These are phyloP conservation scores for Tulasnella sp. DNA, from an alignment of 768 basidiomycete species.

Conservation along the genomic window DNA sequence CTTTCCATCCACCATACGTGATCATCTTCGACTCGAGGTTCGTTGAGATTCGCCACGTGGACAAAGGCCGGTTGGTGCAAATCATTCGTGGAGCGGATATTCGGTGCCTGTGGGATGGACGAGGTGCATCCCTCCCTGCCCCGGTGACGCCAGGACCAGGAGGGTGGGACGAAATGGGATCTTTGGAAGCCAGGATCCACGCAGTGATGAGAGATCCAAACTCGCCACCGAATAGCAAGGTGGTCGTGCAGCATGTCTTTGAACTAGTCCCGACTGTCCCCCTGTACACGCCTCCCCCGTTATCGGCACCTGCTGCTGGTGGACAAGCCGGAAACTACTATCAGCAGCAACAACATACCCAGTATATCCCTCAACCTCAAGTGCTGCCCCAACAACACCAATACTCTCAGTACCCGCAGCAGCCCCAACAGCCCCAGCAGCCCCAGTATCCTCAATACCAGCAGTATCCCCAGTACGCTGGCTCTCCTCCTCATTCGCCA, in stretches of 20 bases:
- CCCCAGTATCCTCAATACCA: background rate
- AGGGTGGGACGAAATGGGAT: slow-evolving; percentile 44
- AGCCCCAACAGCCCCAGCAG: background rate
- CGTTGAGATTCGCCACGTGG: slow-evolving; percentile 81
- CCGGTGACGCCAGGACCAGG: slow-evolving; percentile 38
- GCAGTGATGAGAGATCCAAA: slow-evolving; percentile 67
- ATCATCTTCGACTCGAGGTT: slow-evolving; percentile 83
- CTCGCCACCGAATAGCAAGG: slow-evolving; percentile 30
- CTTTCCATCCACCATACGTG: slow-evolving; percentile 82
- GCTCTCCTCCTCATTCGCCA: slow-evolving; percentile 8
- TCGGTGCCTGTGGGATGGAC: slow-evolving; percentile 86
- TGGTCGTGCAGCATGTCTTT: slow-evolving; percentile 26
- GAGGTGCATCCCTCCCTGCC: slow-evolving; percentile 35
- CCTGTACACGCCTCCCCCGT: slow-evolving; percentile 36
- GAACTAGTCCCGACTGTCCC: slow-evolving; percentile 59
- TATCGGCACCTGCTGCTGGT: background rate
- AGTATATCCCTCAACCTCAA: background rate
- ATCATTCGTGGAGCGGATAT: slow-evolving; percentile 76
- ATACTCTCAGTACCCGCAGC: background rate
- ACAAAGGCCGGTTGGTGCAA: slow-evolving; percentile 70
- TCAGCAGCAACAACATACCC: background rate
- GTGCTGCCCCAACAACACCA: background rate
- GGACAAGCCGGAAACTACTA: background rate
- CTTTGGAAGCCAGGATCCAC: slow-evolving; percentile 77
- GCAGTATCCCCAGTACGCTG: slow-evolving; percentile 4